Percentiles rank a stretch among this genome's conserved stretches.
These are phyloP conservation scores for Sporothrix brasiliensis DNA, from an alignment of 2,329 filamentous ascomycete species.

Conservation along the genomic window DNA sequence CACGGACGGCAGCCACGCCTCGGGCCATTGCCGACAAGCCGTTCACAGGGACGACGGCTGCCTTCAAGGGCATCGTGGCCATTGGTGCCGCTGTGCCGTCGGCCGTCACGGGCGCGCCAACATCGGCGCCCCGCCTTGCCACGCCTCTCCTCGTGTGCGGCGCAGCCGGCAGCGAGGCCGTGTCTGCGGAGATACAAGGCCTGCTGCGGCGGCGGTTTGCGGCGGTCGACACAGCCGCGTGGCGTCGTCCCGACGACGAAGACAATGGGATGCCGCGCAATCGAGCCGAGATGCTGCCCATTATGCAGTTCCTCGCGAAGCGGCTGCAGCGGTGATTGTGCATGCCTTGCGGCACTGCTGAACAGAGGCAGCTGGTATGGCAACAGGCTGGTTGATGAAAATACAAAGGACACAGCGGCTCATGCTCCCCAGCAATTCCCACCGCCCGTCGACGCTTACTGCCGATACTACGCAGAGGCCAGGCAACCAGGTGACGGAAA, in stretches of 20 bases:
- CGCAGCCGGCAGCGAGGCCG: slow-evolving; percentile 51
- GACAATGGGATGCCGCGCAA: slow-evolving; percentile 82
- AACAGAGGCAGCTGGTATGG: too few relatives aligned
- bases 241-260: slow-evolving; percentile 53
- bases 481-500: background rate
- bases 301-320: slow-evolving; percentile 82
- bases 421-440: too few relatives aligned
- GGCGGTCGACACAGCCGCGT: slow-evolving; percentile 68
- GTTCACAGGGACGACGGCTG: slow-evolving; percentile 26
- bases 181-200: slow-evolving; percentile 64
- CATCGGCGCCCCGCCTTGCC: slow-evolving; percentile 56
- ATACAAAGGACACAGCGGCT: too few relatives aligned
- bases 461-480: background rate
- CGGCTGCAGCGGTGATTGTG: slow-evolving; percentile 50
- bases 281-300: slow-evolving; percentile 82
- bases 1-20: background rate
- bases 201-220: slow-evolving; percentile 67
- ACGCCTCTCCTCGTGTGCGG: slow-evolving; percentile 67
- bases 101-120: slow-evolving; percentile 45
- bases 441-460: too few relatives aligned
- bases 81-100: slow-evolving; percentile 62
- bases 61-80: slow-evolving; percentile 53
- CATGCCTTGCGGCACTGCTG: too few relatives aligned
- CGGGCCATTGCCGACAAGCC: background rate
- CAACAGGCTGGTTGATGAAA: too few relatives aligned